Conservation (phyloP, 805 yeast genomes). For the Saccharomycopsis sp. region DNA sequence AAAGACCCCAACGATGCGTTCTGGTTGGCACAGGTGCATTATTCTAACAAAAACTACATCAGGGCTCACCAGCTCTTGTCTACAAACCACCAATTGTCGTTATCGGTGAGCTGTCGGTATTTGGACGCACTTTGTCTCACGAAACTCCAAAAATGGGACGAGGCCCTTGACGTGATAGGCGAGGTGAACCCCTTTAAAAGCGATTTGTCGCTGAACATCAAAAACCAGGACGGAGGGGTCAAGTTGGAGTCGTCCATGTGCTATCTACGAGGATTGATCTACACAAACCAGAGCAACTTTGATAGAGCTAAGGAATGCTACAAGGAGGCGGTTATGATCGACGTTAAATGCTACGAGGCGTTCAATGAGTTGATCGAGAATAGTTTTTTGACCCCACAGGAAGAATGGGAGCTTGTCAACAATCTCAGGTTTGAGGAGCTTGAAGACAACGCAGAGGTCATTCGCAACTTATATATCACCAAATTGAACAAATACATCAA, state of each 20-base stretch:
- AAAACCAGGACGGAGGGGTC: slow-evolving; percentile 73
- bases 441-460: slow-evolving; percentile 74
- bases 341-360: slow-evolving; percentile 90
- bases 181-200: slow-evolving; percentile 67
- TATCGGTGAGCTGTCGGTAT: slow-evolving; percentile 71
- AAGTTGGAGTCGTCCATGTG: slow-evolving; percentile 84
- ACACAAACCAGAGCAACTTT: slow-evolving; percentile 74
- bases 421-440: slow-evolving; percentile 62
- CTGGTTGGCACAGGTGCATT: slow-evolving; percentile 91
- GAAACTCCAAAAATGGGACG: slow-evolving; percentile 74
- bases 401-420: slow-evolving; percentile 76
- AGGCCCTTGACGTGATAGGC: slow-evolving; percentile 80
- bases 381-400: slow-evolving; percentile 71
- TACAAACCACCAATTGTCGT: slow-evolving; percentile 42
- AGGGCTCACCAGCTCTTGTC: slow-evolving; percentile 70
- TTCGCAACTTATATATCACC: slow-evolving; percentile 69
- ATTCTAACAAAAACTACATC: slow-evolving; percentile 64
- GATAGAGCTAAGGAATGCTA: slow-evolving; percentile 82
- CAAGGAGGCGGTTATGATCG: slow-evolving; percentile 79
- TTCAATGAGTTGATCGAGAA: slow-evolving; percentile 69
- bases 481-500: slow-evolving; percentile 68
- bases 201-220: slow-evolving; percentile 27
- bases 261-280: slow-evolving; percentile 75
- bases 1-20: slow-evolving; percentile 89
- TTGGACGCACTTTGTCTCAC: slow-evolving; percentile 69